Evolutionary conservation across 139 green algal genomes (phyloP), one percentile per base, ranked within the genome.

Genomic region (Coelastrella sp.): DNA sequence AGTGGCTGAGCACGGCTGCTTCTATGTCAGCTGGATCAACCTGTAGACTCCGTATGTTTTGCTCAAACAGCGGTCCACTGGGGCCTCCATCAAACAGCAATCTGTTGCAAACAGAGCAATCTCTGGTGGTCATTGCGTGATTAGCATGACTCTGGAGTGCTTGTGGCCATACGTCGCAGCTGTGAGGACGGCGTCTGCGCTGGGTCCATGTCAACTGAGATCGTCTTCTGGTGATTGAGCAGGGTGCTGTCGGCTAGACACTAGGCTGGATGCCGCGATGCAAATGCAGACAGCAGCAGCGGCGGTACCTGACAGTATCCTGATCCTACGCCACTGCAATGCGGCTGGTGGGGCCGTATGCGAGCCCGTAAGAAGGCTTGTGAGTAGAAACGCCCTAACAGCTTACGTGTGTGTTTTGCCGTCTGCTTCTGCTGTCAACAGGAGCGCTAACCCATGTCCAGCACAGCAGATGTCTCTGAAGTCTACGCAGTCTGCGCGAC

Each of bases 31-130:
- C 79, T 8, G 81, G 6, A 3, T 76, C 17, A 64, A 94, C 20
- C 0, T 75, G 87, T 23, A 94, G 56, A 10, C 65, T 80, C 32
- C 64, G 14, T 11, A 64, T 74, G 23, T 94, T 94, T 83, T 66
- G 20, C 32, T 47, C 7, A 75, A 83, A 92, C 87, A 94, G 54
- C 5, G 85, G 58, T 16, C 19, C 10, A 5, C 71, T 73, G 3
- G 92, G 92, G 0, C 92, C 92, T 0, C 87, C 90, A 86, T 94
- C 92, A 77, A 94, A 92, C 79, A 94, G 74, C 78, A 93, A 32
- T 32, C 83, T 88, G 64, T 61, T 19, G 19, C 13, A 5, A 71
- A 0, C 64, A 11, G 16, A 71, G 64, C 64, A 71, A 71, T 71
- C 7, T 8, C 16, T 23, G 16, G n/a, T 76, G 32, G 32, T 47